Percentiles rank a stretch among this genome's conserved stretches.
Evolutionary conservation across 2,329 filamentous ascomycete genomes (phyloP).

Genomic region (Phyllosticta citriasiana): DNA sequence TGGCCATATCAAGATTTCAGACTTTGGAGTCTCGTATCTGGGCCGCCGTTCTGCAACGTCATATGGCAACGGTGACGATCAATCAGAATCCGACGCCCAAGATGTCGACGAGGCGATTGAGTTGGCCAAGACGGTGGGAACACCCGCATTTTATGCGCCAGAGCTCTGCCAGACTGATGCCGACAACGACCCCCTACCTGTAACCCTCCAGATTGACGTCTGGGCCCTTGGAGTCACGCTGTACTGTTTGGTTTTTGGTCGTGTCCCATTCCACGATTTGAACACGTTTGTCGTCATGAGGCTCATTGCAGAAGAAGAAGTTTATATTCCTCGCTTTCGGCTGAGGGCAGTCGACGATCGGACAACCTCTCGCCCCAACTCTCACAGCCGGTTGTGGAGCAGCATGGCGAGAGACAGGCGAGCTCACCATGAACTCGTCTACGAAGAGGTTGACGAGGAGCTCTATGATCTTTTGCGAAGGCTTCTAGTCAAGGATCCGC

Average conservation of each 20-base stretch:
- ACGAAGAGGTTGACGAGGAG: constrained; percentile 75
- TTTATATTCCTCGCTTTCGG: constrained; percentile 74
- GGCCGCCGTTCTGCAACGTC: constrained; percentile 75
- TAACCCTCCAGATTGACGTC: constrained; percentile 90
- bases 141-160: constrained; percentile 93
- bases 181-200: constrained; percentile 55
- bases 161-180: constrained; percentile 87
- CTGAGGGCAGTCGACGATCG: constrained; percentile 58
- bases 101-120: constrained; percentile 83
- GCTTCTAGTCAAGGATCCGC: constrained; percentile 81
- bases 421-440: constrained; percentile 66
- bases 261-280: constrained; percentile 84
- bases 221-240: constrained; percentile 96
- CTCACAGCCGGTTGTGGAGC: constrained; percentile 35
- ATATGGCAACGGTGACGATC: constrained; percentile 37
- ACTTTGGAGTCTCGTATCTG: constrained; percentile 97
- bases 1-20: constrained; percentile 90
- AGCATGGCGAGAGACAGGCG: constrained; percentile 58
- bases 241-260: constrained; percentile 89
- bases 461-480: constrained; percentile 68
- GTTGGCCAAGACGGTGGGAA: constrained; percentile 95
- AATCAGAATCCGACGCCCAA: constrained; percentile 72
- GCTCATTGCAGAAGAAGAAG: constrained; percentile 84
- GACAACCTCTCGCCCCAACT: constrained; percentile 35
- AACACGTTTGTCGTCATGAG: constrained; percentile 89